Evolutionary conservation across 495 filamentous ascomycete genomes (phyloP), one percentile per base, ranked within the genome.

Genomic region (Clohesyomyces aquaticus): DNA sequence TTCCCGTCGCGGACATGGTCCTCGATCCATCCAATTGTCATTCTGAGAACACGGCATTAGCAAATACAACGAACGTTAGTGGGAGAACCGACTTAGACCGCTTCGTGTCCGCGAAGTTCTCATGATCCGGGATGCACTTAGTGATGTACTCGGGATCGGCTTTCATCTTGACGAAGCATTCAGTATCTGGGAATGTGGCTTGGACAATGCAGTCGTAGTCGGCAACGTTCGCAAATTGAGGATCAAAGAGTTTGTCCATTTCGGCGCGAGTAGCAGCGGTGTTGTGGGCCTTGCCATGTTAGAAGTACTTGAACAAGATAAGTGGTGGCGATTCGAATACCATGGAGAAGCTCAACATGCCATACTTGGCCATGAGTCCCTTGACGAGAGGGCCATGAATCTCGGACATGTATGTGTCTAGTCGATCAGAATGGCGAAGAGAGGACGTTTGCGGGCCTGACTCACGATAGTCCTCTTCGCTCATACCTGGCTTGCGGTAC

Each of bases 81-180:
- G 19, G 9, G n/a, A 1, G 3, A 11, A 61, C 66, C 46, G 52
- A 69, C 66, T 54, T 60, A 8, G 52, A 59, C 19, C 63, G 41
- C 56, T 67, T 67, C 21, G 63, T 70, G 47, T 72, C 70, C 2
- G 70, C 70, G 51, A 72, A 72, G 41, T 72, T 71, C 55, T 68
- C 70, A 61, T 72, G 70, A 42, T 72, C 70, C 14, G 60, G 64
- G 35, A 53, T 56, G 19, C 61, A 59, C 4, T 67, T 43, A 16
- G 48, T 53, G 19, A 52, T 70, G 48, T 65, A 72, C 38, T 59
- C 59, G n/a, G 70, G 68, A 69, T 74, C 70, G 22, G 32, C 63
- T 52, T 71, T 72, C 64, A 72, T 65, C 12, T 47, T 48, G n/a
- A 66, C 54, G 47, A 62, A 72, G 45, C 59, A 47, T 45, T 68